phyloP scores from a whole-genome alignment of 768 basidiomycete species.

The Symmetrospora coprosmae region DNA sequence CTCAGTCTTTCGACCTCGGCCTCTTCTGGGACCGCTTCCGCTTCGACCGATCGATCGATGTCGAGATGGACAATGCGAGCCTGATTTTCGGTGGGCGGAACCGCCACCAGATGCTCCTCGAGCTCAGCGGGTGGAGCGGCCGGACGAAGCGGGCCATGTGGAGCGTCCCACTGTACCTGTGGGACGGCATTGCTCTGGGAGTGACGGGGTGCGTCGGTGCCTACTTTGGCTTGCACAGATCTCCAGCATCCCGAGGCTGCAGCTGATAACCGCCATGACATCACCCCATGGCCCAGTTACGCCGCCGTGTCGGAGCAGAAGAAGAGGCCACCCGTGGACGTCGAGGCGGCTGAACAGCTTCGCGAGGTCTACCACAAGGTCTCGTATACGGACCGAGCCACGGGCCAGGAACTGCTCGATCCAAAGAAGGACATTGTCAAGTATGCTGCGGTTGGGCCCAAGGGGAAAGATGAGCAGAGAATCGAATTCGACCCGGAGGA shows the following conservation, averaged over 20 bases:
- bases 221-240: neutral
- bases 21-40: constrained; percentile 49
- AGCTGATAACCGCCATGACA: neutral
- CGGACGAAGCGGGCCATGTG: constrained; percentile 11
- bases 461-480: constrained; percentile 27
- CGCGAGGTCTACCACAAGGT: constrained; percentile 53
- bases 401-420: constrained; percentile 33
- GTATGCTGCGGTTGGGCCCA: constrained; percentile 37
- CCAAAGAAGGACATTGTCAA: constrained; percentile 37
- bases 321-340: constrained; percentile 67
- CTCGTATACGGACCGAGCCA: constrained; percentile 48
- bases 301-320: constrained; percentile 75
- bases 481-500: constrained; percentile 30
- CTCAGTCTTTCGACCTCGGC: constrained; percentile 53
- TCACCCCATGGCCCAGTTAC: constrained; percentile 46
- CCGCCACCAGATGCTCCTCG: neutral
- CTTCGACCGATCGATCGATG: constrained; percentile 11
- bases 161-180: constrained; percentile 10
- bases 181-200: constrained; percentile 37
- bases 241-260: neutral
- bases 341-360: constrained; percentile 40
- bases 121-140: constrained; percentile 3
- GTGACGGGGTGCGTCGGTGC: constrained; percentile 36
- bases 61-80: constrained; percentile 18
- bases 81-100: constrained; percentile 1